Evolutionary conservation across 2,329 filamentous ascomycete species (phyloP).

Genomic region (Curvularia spicifera): DNA sequence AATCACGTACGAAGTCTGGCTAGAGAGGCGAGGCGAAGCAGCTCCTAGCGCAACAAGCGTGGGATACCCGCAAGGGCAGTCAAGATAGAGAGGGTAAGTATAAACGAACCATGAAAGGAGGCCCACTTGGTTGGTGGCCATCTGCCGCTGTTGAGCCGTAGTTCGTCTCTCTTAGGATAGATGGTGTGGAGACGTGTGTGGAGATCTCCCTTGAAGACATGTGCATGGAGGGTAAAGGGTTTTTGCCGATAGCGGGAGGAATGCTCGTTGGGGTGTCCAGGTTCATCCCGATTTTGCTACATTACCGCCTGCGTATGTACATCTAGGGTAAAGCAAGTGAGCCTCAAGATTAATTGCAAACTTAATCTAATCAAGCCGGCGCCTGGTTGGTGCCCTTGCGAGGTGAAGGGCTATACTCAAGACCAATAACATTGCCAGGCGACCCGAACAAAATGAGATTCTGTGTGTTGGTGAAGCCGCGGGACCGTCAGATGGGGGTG

Average conservation of each 20-base stretch:
- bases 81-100: neutral
- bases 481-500: neutral
- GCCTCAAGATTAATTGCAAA: neutral
- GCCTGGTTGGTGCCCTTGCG: neutral
- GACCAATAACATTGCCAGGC: neutral
- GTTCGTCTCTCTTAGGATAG: constrained; percentile 21
- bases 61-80: neutral
- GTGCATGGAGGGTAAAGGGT: constrained; percentile 12
- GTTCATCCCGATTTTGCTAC: neutral
- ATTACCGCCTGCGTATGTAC: neutral
- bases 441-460: neutral
- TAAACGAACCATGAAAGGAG: constrained; percentile 6
- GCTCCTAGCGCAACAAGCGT: neutral
- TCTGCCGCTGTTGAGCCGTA: constrained; percentile 28
- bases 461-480: neutral
- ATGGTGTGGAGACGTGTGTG: constrained; percentile 28
- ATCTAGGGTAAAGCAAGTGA: neutral
- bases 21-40: neutral
- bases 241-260: constrained; percentile 12
- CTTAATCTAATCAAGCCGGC: neutral
- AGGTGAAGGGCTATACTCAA: neutral
- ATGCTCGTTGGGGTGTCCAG: constrained; percentile 7
- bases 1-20: neutral
- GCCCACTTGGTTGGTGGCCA: constrained; percentile 8
- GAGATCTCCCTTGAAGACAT: constrained; percentile 15